Conservation (phyloP, 176 grass and related monocot species). For the Oryza meridionalis region DNA sequence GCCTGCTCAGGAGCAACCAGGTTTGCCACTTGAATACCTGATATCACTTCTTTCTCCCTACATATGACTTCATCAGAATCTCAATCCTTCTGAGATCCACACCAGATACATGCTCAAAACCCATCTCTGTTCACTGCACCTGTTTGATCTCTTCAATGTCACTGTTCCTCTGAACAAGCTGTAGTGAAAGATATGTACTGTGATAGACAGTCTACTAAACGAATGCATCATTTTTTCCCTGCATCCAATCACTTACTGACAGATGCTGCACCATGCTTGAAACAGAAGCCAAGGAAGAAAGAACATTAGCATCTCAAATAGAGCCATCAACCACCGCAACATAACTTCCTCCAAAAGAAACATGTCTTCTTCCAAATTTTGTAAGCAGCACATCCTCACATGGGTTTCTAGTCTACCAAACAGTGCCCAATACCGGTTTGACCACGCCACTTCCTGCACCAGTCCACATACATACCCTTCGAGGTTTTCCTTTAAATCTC, state of each 20-base stretch:
- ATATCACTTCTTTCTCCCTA: slow-evolving; percentile 17
- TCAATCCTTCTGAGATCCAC: slow-evolving; percentile 21
- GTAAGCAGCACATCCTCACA: slow-evolving; percentile 29
- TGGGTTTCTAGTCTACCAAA: slow-evolving; percentile 23
- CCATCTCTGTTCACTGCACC: neutral
- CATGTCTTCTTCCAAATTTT: slow-evolving; percentile 43
- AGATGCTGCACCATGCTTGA: slow-evolving; percentile 26
- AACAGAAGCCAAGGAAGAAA: slow-evolving; percentile 28
- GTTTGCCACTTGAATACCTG: slow-evolving; percentile 8
- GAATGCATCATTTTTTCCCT: neutral
- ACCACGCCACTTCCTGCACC: slow-evolving; percentile 36
- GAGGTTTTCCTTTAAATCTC: slow-evolving; percentile 69
- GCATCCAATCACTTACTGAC: slow-evolving; percentile 25
- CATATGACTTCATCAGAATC: slow-evolving; percentile 1
- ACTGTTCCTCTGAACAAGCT: slow-evolving; percentile 29
- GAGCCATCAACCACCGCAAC: slow-evolving; percentile 16
- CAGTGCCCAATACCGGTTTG: slow-evolving; percentile 29
- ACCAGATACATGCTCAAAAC: slow-evolving; percentile 2
- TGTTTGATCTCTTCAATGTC: neutral
- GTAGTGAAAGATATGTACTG: slow-evolving; percentile 15
- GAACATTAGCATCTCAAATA: slow-evolving; percentile 24
- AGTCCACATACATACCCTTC: slow-evolving; percentile 27
- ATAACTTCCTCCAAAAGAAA: slow-evolving; percentile 29
- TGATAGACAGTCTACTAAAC: neutral
- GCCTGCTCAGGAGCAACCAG: slow-evolving; percentile 28